These are phyloP conservation scores for Patellaria atrata DNA, from an alignment of 495 filamentous ascomycete species.

Conservation along the genomic window DNA sequence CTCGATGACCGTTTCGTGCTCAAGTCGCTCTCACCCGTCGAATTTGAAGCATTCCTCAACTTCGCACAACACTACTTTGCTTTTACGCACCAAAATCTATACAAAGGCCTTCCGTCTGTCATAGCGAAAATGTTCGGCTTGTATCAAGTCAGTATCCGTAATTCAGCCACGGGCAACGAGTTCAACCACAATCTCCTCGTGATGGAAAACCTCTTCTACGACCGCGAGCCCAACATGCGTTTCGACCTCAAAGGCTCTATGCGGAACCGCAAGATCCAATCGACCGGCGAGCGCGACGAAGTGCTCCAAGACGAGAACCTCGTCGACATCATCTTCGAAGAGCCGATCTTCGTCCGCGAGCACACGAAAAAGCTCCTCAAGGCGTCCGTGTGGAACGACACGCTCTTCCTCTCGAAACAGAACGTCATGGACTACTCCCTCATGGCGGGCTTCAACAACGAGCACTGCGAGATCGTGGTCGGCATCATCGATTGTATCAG, in stretches of 20 bases:
- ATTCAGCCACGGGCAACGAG: conserved; percentile 77
- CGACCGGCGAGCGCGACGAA: conserved; percentile 88
- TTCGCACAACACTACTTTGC: conserved; percentile 96
- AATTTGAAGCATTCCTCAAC: conserved; percentile 83
- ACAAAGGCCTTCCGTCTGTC: conserved; percentile 89
- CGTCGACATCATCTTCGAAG: conserved; percentile 98
- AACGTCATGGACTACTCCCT: conserved; percentile 99
- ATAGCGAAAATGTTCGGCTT: conserved; percentile 99
- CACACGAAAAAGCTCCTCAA: conserved; percentile 82
- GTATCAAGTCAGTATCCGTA: conserved; percentile 94
- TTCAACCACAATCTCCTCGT: conserved; percentile 89
- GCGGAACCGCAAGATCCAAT: conserved; percentile 91
- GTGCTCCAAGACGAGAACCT: conserved; percentile 97
- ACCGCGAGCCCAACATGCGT: conserved; percentile 65
- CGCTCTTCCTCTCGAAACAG: conserved; percentile 76
- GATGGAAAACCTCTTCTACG: conserved; percentile 99
- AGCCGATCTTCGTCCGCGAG: conserved; percentile 83
- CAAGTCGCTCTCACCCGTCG: conserved; percentile 75
- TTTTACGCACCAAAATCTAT: conserved; percentile 90
- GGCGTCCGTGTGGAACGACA: conserved; percentile 86
- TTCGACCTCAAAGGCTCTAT: conserved; percentile 98
- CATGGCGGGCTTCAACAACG: conserved; percentile 95
- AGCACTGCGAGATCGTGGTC: conserved; percentile 75
- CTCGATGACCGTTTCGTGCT: conserved; percentile 88
- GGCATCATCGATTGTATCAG: conserved; percentile 98